Percentiles rank a stretch among this genome's conserved stretches.
phyloP scores from a whole-genome alignment of 2,329 filamentous ascomycete genomes.

The Arachnomyces sp. region DNA sequence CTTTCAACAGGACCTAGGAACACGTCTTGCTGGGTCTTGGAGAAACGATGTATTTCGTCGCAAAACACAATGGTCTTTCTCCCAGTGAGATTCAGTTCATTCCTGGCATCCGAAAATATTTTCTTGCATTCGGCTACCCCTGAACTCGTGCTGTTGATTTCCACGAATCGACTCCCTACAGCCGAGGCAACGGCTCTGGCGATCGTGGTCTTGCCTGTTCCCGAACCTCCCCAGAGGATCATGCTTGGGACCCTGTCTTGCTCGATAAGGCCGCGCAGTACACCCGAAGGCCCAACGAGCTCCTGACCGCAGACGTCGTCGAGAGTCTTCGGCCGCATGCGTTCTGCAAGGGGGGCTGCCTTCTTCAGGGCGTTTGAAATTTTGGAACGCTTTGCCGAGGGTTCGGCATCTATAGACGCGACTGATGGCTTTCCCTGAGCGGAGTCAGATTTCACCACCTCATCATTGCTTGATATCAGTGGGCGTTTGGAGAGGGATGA shows the following conservation, averaged over 20 bases:
- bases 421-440: slow-evolving; percentile 18
- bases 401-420: slow-evolving; percentile 25
- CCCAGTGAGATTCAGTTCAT: slow-evolving; percentile 71
- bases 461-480: slow-evolving; percentile 14
- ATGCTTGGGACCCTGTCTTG: slow-evolving; percentile 81
- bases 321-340: slow-evolving; percentile 77
- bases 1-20: slow-evolving; percentile 88
- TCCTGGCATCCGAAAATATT: slow-evolving; percentile 74
- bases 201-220: slow-evolving; percentile 57
- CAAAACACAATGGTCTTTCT: slow-evolving; percentile 94
- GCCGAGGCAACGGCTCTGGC: slow-evolving; percentile 79
- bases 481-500: background rate
- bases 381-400: slow-evolving; percentile 57
- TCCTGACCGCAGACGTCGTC: slow-evolving; percentile 89
- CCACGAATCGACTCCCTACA: slow-evolving; percentile 78
- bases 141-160: slow-evolving; percentile 87
- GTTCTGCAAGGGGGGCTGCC: slow-evolving; percentile 79
- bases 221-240: slow-evolving; percentile 64
- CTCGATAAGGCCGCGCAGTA: slow-evolving; percentile 79
- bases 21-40: slow-evolving; percentile 86
- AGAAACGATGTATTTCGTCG: slow-evolving; percentile 91
- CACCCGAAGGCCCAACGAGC: slow-evolving; percentile 73
- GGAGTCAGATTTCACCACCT: slow-evolving; percentile 16
- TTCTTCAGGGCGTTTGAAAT: slow-evolving; percentile 50
- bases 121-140: slow-evolving; percentile 89